These are phyloP conservation scores for Cupressus sempervirens DNA, from an alignment of 75 land plant species.

Conservation along the genomic window DNA sequence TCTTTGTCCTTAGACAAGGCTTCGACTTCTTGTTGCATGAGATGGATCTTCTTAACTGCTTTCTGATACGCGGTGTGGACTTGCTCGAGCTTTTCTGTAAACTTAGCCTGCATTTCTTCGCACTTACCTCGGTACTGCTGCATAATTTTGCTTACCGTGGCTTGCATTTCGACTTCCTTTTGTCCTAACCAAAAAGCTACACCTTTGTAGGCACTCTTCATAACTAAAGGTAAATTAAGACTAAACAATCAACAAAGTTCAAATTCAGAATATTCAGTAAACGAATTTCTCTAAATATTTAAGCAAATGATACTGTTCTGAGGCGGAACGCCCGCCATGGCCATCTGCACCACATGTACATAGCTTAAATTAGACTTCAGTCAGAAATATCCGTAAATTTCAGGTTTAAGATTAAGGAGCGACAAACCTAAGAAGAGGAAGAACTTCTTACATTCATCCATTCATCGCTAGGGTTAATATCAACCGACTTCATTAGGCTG, in stretches of 20 bases:
- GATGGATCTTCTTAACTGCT: conserved; percentile 76
- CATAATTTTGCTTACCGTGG: conserved; percentile 72
- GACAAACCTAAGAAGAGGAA: background rate
- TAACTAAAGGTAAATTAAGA: conserved; percentile 44
- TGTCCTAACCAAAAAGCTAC: conserved; percentile 92
- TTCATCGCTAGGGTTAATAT: conserved; percentile 88
- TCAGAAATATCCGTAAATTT: background rate
- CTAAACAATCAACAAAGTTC: background rate
- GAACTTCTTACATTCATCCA: conserved; percentile 81
- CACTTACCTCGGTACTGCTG: conserved; percentile 84
- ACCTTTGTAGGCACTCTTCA: conserved; percentile 93
- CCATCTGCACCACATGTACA: conserved; percentile 58
- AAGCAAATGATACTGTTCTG: conserved; percentile 79
- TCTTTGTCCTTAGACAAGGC: conserved; percentile 77
- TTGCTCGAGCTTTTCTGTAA: conserved; percentile 78
- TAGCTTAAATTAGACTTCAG: background rate
- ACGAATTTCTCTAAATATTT: background rate
- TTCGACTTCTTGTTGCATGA: conserved; percentile 81
- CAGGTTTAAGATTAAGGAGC: background rate
- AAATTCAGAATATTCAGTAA: background rate
- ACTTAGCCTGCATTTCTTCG: conserved; percentile 81
- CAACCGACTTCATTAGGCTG: conserved; percentile 93
- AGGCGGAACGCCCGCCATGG: conserved; percentile 93
- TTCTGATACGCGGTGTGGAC: conserved; percentile 86
- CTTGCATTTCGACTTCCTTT: conserved; percentile 90